Evolutionary conservation across 768 basidiomycete genomes (phyloP).

Genomic region (Hemileccinum impolitum): DNA sequence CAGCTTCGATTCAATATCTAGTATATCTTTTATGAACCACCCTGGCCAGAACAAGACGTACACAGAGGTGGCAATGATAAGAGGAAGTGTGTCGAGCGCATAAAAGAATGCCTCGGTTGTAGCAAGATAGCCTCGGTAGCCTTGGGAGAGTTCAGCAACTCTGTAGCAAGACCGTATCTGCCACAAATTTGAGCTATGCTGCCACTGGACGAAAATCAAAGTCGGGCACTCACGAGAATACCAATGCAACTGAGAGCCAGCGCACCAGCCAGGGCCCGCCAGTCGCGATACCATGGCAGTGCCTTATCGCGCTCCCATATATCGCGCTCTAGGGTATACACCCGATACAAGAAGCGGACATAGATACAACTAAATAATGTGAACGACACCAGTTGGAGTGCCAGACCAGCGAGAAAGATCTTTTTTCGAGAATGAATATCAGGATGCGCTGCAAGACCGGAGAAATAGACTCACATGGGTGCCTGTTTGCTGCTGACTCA

Average conservation of each 20-base stretch:
- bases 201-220: neutral
- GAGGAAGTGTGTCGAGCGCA: conserved; percentile 61
- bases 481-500: conserved; percentile 39
- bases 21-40: conserved; percentile 39
- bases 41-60: conserved; percentile 68
- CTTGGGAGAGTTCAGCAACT: conserved; percentile 58
- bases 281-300: conserved; percentile 52
- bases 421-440: conserved; percentile 41
- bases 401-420: conserved; percentile 59
- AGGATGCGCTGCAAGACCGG: neutral
- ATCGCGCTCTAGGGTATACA: conserved; percentile 33
- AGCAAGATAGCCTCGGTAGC: conserved; percentile 53
- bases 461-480: conserved; percentile 32
- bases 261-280: conserved; percentile 53
- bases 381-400: conserved; percentile 54
- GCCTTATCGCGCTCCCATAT: conserved; percentile 39
- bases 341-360: conserved; percentile 45
- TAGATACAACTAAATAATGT: conserved; percentile 45
- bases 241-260: conserved; percentile 56
- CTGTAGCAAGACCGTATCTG: conserved; percentile 66
- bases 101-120: conserved; percentile 64
- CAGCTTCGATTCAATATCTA: conserved; percentile 23
- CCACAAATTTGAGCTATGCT: neutral
- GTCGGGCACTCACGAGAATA: conserved; percentile 48
- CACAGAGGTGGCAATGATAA: conserved; percentile 54